Percentiles rank a stretch among this genome's conserved stretches.
Evolutionary conservation across 352 stramenopile species (phyloP).

Genomic region (Globisporangium viniferum): DNA sequence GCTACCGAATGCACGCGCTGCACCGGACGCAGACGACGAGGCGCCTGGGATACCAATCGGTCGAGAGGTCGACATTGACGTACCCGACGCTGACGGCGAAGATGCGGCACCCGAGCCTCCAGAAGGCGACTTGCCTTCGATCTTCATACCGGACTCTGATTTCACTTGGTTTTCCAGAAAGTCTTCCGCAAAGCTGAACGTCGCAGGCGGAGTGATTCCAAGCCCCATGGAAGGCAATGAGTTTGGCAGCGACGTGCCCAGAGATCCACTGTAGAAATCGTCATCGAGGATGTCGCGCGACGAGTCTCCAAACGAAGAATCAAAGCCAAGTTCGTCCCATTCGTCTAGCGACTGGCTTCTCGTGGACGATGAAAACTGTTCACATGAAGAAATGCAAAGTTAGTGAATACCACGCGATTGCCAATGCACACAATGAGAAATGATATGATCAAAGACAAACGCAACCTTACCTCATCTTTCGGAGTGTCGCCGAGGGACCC

Average conservation of each 20-base stretch:
- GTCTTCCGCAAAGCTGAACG: conserved; percentile 84
- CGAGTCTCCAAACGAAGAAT: conserved; percentile 75
- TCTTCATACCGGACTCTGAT: conserved; percentile 37
- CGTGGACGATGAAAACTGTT: conserved; percentile 52
- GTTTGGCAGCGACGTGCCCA: conserved; percentile 81
- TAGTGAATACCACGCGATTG: background rate
- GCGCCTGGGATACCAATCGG: conserved; percentile 81
- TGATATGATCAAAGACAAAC: background rate
- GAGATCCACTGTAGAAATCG: conserved; percentile 81
- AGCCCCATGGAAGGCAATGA: conserved; percentile 85
- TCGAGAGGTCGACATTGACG: conserved; percentile 58
- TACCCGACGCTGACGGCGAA: conserved; percentile 21
- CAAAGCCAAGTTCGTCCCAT: conserved; percentile 86
- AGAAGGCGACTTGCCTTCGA: conserved; percentile 29
- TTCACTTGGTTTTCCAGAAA: conserved; percentile 82
- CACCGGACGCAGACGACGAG: conserved; percentile 24
- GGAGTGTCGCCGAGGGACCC: conserved; percentile 79
- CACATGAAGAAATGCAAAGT: background rate
- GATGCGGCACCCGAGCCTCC: conserved; percentile 6
- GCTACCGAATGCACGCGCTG: conserved; percentile 35
- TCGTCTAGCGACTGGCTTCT: conserved; percentile 79
- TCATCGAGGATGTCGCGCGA: conserved; percentile 75
- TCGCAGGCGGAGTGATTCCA: conserved; percentile 75
- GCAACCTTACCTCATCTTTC: conserved; percentile 62
- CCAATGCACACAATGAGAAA: conserved; percentile 5